Evolutionary conservation across 2,329 filamentous ascomycete genomes (phyloP).

Genomic region (Penicillium sp.): DNA sequence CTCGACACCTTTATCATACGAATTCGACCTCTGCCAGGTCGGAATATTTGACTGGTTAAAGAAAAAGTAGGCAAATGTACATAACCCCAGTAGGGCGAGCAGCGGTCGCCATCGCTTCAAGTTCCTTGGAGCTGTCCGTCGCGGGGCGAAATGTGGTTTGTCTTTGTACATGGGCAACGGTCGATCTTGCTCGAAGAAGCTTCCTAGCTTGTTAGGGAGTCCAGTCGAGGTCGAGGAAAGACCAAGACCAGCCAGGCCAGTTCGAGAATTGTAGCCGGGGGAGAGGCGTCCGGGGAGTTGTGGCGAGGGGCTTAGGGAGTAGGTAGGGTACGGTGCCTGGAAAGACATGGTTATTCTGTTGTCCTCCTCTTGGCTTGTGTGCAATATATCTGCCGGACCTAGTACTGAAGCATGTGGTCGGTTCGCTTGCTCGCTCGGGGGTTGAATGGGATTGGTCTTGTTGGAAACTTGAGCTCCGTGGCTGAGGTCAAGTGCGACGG

Average conservation of each 20-base stretch:
- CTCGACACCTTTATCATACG: slow-evolving; percentile 42
- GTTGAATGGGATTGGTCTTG: neutral
- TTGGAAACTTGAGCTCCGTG: neutral
- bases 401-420: slow-evolving; percentile 18
- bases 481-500: neutral
- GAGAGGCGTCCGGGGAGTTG: slow-evolving; percentile 47
- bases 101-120: slow-evolving; percentile 70
- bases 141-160: slow-evolving; percentile 75
- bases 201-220: slow-evolving; percentile 55
- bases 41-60: slow-evolving; percentile 53
- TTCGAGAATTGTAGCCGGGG: slow-evolving; percentile 24
- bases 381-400: slow-evolving; percentile 11
- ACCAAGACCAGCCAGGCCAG: slow-evolving; percentile 45
- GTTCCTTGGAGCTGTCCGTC: slow-evolving; percentile 60
- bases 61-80: slow-evolving; percentile 66
- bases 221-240: slow-evolving; percentile 54
- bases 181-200: slow-evolving; percentile 65
- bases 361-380: slow-evolving; percentile 1
- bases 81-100: slow-evolving; percentile 57
- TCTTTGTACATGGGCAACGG: slow-evolving; percentile 97
- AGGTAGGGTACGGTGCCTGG: slow-evolving; percentile 68
- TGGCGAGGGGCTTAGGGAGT: slow-evolving; percentile 67
- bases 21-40: slow-evolving; percentile 25
- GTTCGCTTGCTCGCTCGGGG: neutral
- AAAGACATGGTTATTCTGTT: slow-evolving; percentile 52